Conservation (phyloP, 495 filamentous ascomycete species). For the Cairneyella variabilis region DNA sequence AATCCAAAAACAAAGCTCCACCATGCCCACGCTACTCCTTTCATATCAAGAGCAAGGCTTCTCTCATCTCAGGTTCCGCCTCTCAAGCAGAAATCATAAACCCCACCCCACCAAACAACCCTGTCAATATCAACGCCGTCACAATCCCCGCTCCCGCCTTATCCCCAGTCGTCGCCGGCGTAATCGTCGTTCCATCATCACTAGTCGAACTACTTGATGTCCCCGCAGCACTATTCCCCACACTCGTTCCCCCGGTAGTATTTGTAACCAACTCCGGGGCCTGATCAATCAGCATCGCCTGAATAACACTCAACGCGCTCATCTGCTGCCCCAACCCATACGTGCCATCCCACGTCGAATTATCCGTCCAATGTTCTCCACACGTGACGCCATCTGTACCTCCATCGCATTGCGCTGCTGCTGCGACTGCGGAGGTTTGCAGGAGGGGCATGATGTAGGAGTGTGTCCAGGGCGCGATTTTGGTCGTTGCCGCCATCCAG, state of each 20-base stretch:
- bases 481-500: slow-evolving; percentile 68
- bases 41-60: not conserved
- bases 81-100: slow-evolving; percentile 10
- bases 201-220: not conserved
- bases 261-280: slow-evolving; percentile 55
- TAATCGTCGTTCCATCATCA: slow-evolving; percentile 18
- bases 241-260: slow-evolving; percentile 66
- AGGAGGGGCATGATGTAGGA: slow-evolving; percentile 61
- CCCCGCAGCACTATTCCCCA: slow-evolving; percentile 46
- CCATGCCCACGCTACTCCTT: not conserved
- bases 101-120: slow-evolving; percentile 4
- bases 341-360: slow-evolving; percentile 48
- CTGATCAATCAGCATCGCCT: slow-evolving; percentile 44
- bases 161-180: slow-evolving; percentile 45
- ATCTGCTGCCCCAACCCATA: slow-evolving; percentile 64
- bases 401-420: slow-evolving; percentile 62
- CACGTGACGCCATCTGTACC: slow-evolving; percentile 53
- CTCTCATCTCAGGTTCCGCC: not conserved
- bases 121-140: slow-evolving; percentile 38
- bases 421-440: slow-evolving; percentile 58
- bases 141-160: slow-evolving; percentile 57
- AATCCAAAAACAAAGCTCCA: too few species aligned
- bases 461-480: slow-evolving; percentile 64
- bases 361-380: slow-evolving; percentile 65
- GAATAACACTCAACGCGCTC: slow-evolving; percentile 63